Conservation (phyloP, 2,329 filamentous ascomycete genomes). For the Drechmeria coniospora region DNA sequence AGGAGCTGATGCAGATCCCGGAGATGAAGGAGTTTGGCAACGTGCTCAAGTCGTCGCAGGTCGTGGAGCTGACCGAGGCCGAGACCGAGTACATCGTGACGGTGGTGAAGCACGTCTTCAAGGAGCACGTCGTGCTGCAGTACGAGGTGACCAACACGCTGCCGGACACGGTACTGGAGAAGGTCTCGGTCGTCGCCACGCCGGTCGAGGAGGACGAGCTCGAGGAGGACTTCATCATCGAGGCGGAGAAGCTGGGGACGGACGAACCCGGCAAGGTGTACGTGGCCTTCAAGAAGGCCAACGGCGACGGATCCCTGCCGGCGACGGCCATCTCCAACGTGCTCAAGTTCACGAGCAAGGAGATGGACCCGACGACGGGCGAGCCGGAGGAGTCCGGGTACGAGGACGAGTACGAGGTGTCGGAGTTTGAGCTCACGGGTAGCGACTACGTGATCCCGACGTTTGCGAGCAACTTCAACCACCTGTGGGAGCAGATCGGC, state of each 20-base stretch:
- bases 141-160: constrained; percentile 98
- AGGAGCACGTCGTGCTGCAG: constrained; percentile 88
- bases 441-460: constrained; percentile 89
- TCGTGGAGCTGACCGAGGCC: constrained; percentile 84
- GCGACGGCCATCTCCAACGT: constrained; percentile 76
- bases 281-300: constrained; percentile 78
- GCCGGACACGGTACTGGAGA: constrained; percentile 76
- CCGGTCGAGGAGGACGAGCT: constrained; percentile 69
- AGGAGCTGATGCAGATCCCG: constrained; percentile 76
- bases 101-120: constrained; percentile 94
- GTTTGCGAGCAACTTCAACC: constrained; percentile 88
- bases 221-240: constrained; percentile 89
- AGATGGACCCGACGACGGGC: constrained; percentile 87
- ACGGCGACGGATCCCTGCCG: constrained; percentile 62
- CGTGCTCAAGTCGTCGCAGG: constrained; percentile 77
- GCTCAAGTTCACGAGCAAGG: constrained; percentile 94
- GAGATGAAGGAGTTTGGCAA: constrained; percentile 82
- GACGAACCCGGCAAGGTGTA: constrained; percentile 89
- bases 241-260: constrained; percentile 64
- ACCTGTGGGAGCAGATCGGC: constrained; percentile 87
- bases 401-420: constrained; percentile 95
- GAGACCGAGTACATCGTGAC: constrained; percentile 95
- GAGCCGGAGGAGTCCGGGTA: constrained; percentile 88
- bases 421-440: constrained; percentile 78
- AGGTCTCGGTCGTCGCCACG: constrained; percentile 69